These are phyloP conservation scores for Globisporangium cystogenes DNA, from an alignment of 352 stramenopile genomes.

Conservation along the genomic window DNA sequence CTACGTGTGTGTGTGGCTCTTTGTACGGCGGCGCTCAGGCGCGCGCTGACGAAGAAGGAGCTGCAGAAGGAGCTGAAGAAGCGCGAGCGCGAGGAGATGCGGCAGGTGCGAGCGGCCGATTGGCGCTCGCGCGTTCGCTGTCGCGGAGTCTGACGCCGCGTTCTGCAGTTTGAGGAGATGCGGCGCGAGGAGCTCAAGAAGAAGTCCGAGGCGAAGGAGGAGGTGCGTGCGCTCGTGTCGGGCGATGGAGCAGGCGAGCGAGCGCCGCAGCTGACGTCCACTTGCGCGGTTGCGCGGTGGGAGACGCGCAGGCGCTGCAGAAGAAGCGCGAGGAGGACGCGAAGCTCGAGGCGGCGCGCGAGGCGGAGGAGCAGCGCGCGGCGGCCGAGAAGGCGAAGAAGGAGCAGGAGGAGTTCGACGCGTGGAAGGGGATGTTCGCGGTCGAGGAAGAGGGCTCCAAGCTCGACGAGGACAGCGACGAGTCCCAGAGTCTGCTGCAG, in stretches of 20 bases:
- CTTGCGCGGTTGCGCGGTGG: too few relatives aligned
- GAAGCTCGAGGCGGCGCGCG: slow-evolving; percentile 33
- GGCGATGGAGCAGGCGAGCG: too few relatives aligned
- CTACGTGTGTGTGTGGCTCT: neutral
- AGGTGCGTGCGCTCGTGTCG: slow-evolving; percentile 17
- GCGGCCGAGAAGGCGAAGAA: slow-evolving; percentile 50
- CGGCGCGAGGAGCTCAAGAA: slow-evolving; percentile 56
- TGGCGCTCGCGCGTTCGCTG: neutral
- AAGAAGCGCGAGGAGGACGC: slow-evolving; percentile 61
- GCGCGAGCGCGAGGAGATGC: slow-evolving; percentile 66
- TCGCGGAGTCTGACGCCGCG: neutral
- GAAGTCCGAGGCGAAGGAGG: slow-evolving; percentile 47
- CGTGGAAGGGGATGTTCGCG: slow-evolving; percentile 74
- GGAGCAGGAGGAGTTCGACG: slow-evolving; percentile 68
- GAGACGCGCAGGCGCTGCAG: slow-evolving; percentile 19
- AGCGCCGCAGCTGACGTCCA: too few relatives aligned
- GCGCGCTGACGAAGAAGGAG: slow-evolving; percentile 69
- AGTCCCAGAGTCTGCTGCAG: slow-evolving; percentile 57
- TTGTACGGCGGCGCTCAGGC: slow-evolving; percentile 14
- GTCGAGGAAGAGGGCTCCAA: slow-evolving; percentile 63
- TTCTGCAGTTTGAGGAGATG: slow-evolving; percentile 59
- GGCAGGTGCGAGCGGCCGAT: slow-evolving; percentile 26
- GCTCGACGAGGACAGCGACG: slow-evolving; percentile 43
- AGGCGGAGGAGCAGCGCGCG: slow-evolving; percentile 38
- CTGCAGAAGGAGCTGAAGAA: slow-evolving; percentile 76